These are phyloP conservation scores for Rutstroemia sydowiana DNA, from an alignment of 2,329 filamentous ascomycete genomes.

Conservation along the genomic window DNA sequence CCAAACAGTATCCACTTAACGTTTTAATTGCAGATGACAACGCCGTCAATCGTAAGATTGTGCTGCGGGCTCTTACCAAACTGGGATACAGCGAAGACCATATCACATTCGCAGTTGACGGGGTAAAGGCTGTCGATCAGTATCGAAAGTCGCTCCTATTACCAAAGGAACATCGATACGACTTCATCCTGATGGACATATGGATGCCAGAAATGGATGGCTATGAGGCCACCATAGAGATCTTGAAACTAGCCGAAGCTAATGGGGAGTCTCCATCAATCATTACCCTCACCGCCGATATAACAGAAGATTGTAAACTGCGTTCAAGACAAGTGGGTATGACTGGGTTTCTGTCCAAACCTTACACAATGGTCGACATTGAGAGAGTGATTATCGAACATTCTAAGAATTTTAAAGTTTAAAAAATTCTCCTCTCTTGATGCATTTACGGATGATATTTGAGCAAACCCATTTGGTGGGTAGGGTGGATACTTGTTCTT, in stretches of 20 bases:
- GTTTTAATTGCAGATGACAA: slow-evolving; percentile 69
- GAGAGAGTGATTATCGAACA: slow-evolving; percentile 40
- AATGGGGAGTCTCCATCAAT: slow-evolving; percentile 29
- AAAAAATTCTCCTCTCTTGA: slow-evolving; percentile 1
- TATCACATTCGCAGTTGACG: slow-evolving; percentile 60
- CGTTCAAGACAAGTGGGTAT: slow-evolving; percentile 44
- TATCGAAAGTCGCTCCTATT: slow-evolving; percentile 40
- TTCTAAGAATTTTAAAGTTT: slow-evolving; percentile 11
- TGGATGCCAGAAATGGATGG: slow-evolving; percentile 71
- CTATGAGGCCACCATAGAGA: slow-evolving; percentile 59
- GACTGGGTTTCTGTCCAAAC: slow-evolving; percentile 49
- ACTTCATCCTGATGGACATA: slow-evolving; percentile 65
- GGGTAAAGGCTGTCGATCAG: slow-evolving; percentile 56
- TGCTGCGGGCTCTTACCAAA: slow-evolving; percentile 59
- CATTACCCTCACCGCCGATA: slow-evolving; percentile 49
- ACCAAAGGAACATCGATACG: slow-evolving; percentile 36
- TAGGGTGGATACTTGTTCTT: no score
- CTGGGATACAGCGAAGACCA: slow-evolving; percentile 50
- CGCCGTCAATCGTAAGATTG: slow-evolving; percentile 60
- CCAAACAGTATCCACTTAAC: slow-evolving; percentile 52
- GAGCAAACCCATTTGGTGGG: no score
- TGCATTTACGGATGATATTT: not conserved
- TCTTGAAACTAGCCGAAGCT: slow-evolving; percentile 36
- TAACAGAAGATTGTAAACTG: slow-evolving; percentile 43
- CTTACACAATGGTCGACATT: slow-evolving; percentile 46